Evolutionary conservation across 2,329 filamentous ascomycete species (phyloP).

Genomic region (Microdochium trichocladiopsis): DNA sequence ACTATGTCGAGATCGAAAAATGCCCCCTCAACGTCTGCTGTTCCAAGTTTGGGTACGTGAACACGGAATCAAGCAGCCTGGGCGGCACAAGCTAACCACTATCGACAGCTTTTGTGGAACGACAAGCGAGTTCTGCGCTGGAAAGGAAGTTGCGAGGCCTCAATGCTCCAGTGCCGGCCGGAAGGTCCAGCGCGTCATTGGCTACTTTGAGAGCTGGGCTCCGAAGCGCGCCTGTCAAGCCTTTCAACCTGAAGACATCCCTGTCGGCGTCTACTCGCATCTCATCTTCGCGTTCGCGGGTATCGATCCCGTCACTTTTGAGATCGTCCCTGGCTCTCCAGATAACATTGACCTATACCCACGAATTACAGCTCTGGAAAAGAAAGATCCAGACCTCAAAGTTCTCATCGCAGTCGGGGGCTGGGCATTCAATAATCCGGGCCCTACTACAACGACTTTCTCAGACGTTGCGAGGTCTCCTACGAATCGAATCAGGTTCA

Average conservation of each 20-base stretch:
- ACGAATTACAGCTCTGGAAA: constrained; percentile 22
- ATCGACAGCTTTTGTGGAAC: constrained; percentile 12
- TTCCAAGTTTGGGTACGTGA: constrained; percentile 9
- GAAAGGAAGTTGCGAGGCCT: constrained; percentile 2
- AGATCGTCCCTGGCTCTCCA: constrained; percentile 6
- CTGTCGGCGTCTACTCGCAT: constrained; percentile 18
- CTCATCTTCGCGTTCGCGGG: constrained; percentile 26
- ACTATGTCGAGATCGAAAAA: constrained; percentile 7
- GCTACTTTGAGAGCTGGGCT: constrained; percentile 19
- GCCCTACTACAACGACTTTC: constrained; percentile 17
- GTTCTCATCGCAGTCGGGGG: constrained; percentile 32
- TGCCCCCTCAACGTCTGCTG: constrained; percentile 21
- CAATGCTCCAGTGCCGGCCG: constrained; percentile 1
- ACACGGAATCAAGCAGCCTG: background rate
- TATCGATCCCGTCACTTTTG: constrained; percentile 22
- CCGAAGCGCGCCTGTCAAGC: constrained; percentile 5
- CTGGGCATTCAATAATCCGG: constrained; percentile 30
- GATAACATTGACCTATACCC: constrained; percentile 12
- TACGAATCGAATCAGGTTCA: background rate
- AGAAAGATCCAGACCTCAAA: constrained; percentile 17
- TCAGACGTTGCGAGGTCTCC: constrained; percentile 13
- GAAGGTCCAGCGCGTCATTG: constrained; percentile 7
- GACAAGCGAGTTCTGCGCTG: constrained; percentile 6
- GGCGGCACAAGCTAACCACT: background rate
- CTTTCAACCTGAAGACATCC: constrained; percentile 17